A percentile compares a stretch with the other conserved stretches of the same genome.
Evolutionary conservation across 805 yeast genomes (phyloP).

Genomic region (Spencermartinsiella europaea): DNA sequence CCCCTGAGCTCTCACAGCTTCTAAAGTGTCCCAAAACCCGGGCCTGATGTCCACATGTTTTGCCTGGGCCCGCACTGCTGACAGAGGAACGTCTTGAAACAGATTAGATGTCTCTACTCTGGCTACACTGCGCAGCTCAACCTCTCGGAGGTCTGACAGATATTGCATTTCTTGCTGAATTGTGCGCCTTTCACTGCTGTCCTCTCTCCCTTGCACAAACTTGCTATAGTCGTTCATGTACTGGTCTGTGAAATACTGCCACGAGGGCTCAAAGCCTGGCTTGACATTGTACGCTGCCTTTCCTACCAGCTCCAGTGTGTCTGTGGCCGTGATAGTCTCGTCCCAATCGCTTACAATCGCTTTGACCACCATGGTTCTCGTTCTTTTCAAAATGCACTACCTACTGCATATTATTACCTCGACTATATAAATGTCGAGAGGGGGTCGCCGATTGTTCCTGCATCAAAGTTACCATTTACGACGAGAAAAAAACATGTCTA

Average conservation of each 20-base stretch:
- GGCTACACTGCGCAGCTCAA: slow-evolving; percentile 46
- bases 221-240: slow-evolving; percentile 38
- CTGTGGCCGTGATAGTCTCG: slow-evolving; percentile 53
- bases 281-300: slow-evolving; percentile 40
- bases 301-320: slow-evolving; percentile 51
- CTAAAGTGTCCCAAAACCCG: slow-evolving; percentile 37
- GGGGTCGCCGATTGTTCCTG: too few species aligned
- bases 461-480: too few species aligned
- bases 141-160: slow-evolving; percentile 41
- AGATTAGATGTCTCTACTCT: slow-evolving; percentile 37
- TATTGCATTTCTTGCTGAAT: slow-evolving; percentile 41
- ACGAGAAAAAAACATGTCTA: too few species aligned
- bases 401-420: too few species aligned
- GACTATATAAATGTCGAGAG: too few species aligned
- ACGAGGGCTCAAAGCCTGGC: slow-evolving; percentile 36
- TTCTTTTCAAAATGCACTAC: too few species aligned
- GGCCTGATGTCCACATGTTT: slow-evolving; percentile 34
- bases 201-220: slow-evolving; percentile 26
- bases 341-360: slow-evolving; percentile 57
- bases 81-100: slow-evolving; percentile 39
- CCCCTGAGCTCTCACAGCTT: slow-evolving; percentile 15
- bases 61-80: slow-evolving; percentile 35
- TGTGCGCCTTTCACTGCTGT: slow-evolving; percentile 29
- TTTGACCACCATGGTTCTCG: too few species aligned
- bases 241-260: slow-evolving; percentile 40